Percentiles rank a stretch among this genome's conserved stretches.
These are phyloP conservation scores for Prunus mongolica DNA, from an alignment of 306 rosid genomes.

Conservation along the genomic window DNA sequence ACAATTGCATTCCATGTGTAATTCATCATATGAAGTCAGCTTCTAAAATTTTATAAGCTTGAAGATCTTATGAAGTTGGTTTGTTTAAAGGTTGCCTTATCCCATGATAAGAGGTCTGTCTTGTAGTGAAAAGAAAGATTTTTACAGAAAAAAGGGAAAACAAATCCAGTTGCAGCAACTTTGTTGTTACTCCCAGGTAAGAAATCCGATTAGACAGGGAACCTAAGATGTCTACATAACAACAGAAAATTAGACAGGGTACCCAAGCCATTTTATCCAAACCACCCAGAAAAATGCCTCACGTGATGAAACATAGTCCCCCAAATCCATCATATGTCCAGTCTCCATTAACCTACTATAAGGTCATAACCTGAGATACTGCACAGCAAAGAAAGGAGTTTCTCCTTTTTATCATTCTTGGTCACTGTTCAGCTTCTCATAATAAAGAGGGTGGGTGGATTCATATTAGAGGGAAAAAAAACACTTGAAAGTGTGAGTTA, in stretches of 20 bases:
- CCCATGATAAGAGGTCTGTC: background rate
- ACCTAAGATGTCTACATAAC: background rate
- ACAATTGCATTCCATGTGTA: background rate
- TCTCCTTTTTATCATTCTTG: too few species aligned
- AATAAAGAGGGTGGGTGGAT: too few species aligned
- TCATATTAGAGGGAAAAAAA: background rate
- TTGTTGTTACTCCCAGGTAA: background rate
- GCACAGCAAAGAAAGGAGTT: too few species aligned
- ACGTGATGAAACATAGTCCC: background rate
- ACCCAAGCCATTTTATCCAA: background rate
- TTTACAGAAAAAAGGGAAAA: background rate
- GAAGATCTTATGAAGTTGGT: background rate
- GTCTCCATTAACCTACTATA: background rate
- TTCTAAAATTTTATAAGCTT: background rate
- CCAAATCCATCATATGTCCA: background rate
- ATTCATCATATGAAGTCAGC: background rate
- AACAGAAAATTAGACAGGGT: background rate
- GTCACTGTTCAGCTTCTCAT: too few species aligned
- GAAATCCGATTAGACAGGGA: background rate
- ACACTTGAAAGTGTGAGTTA: background rate
- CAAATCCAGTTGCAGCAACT: background rate
- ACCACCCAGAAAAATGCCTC: background rate
- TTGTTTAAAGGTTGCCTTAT: background rate
- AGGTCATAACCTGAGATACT: background rate
- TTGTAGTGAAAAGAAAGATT: background rate